A percentile compares a stretch with the other conserved stretches of the same genome.
These are phyloP conservation scores for Chrysosporium keratinophilum DNA, from an alignment of 2,329 filamentous ascomycete genomes.

Conservation along the genomic window DNA sequence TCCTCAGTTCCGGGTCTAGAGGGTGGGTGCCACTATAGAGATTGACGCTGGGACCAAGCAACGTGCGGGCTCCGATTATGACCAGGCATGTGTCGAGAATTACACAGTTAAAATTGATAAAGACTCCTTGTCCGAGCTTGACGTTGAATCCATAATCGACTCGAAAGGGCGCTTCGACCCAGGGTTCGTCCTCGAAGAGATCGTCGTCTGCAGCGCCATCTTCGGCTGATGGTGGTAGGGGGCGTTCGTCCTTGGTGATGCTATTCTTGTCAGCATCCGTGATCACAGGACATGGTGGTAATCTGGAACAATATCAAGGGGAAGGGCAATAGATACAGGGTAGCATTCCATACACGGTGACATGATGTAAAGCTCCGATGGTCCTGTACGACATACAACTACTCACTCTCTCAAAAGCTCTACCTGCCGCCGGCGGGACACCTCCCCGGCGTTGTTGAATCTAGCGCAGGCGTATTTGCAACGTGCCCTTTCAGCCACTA, in stretches of 20 bases:
- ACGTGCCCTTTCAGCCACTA: conserved; percentile 52
- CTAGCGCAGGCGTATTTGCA: conserved; percentile 51
- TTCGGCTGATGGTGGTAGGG: conserved; percentile 50
- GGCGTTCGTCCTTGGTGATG: conserved; percentile 51
- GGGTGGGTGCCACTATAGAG: conserved; percentile 70
- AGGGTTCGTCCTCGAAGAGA: conserved; percentile 55
- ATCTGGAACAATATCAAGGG: background rate
- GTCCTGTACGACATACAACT: background rate
- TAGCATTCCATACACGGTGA: background rate
- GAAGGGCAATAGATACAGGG: background rate
- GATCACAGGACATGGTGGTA: too few relatives aligned
- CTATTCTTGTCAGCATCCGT: conserved; percentile 33
- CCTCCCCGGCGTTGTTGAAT: conserved; percentile 55
- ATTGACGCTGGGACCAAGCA: conserved; percentile 68
- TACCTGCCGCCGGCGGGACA: conserved; percentile 51
- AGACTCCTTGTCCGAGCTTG: conserved; percentile 58
- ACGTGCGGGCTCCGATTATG: conserved; percentile 62
- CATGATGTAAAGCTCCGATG: background rate
- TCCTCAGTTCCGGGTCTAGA: conserved; percentile 60
- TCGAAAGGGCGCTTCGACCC: conserved; percentile 58
- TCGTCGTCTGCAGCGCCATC: conserved; percentile 55
- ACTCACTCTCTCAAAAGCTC: conserved; percentile 64
- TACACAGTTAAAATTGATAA: conserved; percentile 63
- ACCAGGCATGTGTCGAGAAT: conserved; percentile 69
- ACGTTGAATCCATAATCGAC: conserved; percentile 73